A percentile compares a stretch with the other conserved stretches of the same genome.
Evolutionary conservation across 805 yeast species (phyloP).

Genomic region (Teunomyces stri): DNA sequence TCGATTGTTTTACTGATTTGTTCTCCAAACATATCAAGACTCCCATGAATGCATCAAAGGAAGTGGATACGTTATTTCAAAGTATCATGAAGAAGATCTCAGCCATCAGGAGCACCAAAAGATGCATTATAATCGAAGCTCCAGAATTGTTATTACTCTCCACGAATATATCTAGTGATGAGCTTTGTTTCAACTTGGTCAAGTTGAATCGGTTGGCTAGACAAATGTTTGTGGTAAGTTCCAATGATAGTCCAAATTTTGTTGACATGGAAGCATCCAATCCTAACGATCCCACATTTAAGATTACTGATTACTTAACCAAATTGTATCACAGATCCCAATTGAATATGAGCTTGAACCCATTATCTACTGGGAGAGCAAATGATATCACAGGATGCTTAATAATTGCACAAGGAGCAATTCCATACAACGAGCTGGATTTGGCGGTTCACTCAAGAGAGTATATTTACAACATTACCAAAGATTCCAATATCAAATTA

Average conservation of each 20-base stretch:
- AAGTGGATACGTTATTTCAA: conserved; percentile 17
- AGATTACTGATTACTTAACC: conserved; percentile 46
- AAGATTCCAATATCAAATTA: conserved; percentile 49
- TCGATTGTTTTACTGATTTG: conserved; percentile 49
- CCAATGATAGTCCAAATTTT: conserved; percentile 37
- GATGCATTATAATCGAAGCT: conserved; percentile 42
- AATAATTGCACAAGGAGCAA: conserved; percentile 56
- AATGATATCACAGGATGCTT: conserved; percentile 77
- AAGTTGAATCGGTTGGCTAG: conserved; percentile 31
- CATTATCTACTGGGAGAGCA: conserved; percentile 78
- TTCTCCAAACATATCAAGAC: conserved; percentile 31
- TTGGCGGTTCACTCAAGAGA: conserved; percentile 52
- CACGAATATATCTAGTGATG: conserved; percentile 35
- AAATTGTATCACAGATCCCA: conserved; percentile 51
- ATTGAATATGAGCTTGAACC: conserved; percentile 55
- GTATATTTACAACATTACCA: conserved; percentile 56
- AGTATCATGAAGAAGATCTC: conserved; percentile 11
- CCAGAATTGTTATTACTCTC: conserved; percentile 47
- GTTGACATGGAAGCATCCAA: conserved; percentile 24
- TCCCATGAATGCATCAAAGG: conserved; percentile 16
- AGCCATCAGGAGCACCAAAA: conserved; percentile 8
- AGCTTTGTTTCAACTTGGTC: conserved; percentile 31
- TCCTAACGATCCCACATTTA: conserved; percentile 33
- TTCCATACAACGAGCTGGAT: conserved; percentile 21
- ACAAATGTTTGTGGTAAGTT: conserved; percentile 33